phyloP scores from a whole-genome alignment of 257 asterid species.

The Orobanche coerulescens region DNA sequence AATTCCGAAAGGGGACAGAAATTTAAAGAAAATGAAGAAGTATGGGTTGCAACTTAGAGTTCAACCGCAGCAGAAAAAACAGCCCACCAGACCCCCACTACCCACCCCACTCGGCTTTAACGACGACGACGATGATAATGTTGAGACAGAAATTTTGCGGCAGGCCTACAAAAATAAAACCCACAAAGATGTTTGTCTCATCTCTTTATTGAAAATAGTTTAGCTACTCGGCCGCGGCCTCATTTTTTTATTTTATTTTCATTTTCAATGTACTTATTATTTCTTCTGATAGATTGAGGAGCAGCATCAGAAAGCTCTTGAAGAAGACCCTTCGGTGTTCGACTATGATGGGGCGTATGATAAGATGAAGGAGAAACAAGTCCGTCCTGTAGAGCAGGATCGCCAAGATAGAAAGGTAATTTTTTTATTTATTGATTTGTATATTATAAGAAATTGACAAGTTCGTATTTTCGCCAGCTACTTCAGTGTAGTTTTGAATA shows the following conservation, averaged over 20 bases:
- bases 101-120: constrained; percentile 46
- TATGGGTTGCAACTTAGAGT: constrained; percentile 84
- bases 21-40: constrained; percentile 36
- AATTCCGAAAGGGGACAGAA: not conserved
- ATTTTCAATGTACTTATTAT: not conserved
- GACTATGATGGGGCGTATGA: constrained; percentile 94
- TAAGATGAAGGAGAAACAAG: constrained; percentile 73
- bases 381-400: constrained; percentile 52
- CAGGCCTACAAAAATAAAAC: constrained; percentile 79
- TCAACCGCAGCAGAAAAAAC: constrained; percentile 67
- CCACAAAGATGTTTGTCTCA: constrained; percentile 55
- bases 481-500: not conserved
- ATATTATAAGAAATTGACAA: not conserved
- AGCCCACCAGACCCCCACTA: constrained; percentile 47
- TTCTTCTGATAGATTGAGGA: constrained; percentile 85
- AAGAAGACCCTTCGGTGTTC: constrained; percentile 81
- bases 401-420: constrained; percentile 66
- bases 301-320: constrained; percentile 83
- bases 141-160: constrained; percentile 73
- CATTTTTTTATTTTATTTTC: not conserved
- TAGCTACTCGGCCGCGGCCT: not conserved
- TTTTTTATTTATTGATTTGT: constrained; percentile 4
- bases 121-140: constrained; percentile 57
- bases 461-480: not conserved
- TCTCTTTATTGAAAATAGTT: not conserved